Conservation (phyloP, 129 eudicot species). For the Chrysanthemum makinoi region DNA sequence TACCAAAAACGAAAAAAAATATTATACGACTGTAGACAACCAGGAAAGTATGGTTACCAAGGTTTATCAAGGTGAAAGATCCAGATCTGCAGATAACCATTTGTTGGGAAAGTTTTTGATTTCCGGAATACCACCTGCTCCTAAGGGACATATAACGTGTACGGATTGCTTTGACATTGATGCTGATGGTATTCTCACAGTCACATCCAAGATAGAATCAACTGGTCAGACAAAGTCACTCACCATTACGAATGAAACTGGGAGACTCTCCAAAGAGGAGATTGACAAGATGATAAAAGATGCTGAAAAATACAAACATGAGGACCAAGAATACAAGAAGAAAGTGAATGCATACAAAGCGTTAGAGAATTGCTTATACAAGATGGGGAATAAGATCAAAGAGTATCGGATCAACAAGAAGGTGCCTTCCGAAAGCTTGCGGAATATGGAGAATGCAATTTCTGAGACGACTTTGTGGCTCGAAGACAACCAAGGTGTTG, state of each 20-base stretch:
- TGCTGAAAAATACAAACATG: constrained; percentile 8
- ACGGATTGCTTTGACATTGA: constrained; percentile 21
- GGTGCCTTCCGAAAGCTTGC: too few relatives aligned
- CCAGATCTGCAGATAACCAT: background rate
- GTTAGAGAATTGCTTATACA: background rate
- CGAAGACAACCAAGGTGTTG: too few relatives aligned
- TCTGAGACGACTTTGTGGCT: too few relatives aligned
- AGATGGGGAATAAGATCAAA: too few relatives aligned
- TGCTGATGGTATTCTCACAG: constrained; percentile 18
- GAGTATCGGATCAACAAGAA: too few relatives aligned
- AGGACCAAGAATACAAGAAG: constrained; percentile 12
- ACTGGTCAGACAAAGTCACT: constrained; percentile 10
- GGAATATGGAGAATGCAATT: too few relatives aligned
- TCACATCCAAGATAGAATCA: background rate
- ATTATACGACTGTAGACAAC: background rate
- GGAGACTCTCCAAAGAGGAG: constrained; percentile 3
- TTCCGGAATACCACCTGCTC: constrained; percentile 7
- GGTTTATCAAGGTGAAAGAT: constrained; percentile 28
- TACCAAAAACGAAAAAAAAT: background rate
- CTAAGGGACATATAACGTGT: background rate
- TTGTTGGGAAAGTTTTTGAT: background rate
- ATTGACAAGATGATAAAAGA: too few relatives aligned
- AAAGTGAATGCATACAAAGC: constrained; percentile 6
- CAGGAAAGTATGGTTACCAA: too few relatives aligned
- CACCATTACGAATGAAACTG: background rate